A percentile compares a stretch with the other conserved stretches of the same genome.
Evolutionary conservation across 2,329 filamentous ascomycete species (phyloP).

Genomic region (Myriangium duriaei): DNA sequence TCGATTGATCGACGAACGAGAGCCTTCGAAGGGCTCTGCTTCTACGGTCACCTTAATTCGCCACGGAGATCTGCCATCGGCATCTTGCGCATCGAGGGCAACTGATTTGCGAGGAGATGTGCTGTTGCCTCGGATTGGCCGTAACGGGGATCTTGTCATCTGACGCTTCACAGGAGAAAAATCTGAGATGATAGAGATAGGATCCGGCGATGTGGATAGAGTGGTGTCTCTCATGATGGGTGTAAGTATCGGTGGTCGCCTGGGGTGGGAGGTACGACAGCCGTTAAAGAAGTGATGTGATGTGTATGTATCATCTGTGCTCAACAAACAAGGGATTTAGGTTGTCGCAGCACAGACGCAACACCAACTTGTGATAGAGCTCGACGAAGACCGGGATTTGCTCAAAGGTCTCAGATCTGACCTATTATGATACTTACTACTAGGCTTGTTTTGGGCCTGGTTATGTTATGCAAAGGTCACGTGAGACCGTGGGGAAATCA

Average conservation of each 20-base stretch:
- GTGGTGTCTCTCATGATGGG: slow-evolving; percentile 1
- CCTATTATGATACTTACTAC: too few relatives aligned
- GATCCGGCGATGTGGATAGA: slow-evolving; percentile 21
- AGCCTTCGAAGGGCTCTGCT: slow-evolving; percentile 26
- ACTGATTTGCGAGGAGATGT: slow-evolving; percentile 33
- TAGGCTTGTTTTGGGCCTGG: too few relatives aligned
- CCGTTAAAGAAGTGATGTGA: too few relatives aligned
- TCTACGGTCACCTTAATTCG: slow-evolving; percentile 39
- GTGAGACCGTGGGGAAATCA: too few relatives aligned
- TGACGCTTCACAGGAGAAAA: slow-evolving; percentile 18
- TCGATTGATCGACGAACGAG: slow-evolving; percentile 17
- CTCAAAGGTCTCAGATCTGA: too few relatives aligned
- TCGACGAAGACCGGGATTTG: too few relatives aligned
- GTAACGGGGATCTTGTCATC: slow-evolving; percentile 1
- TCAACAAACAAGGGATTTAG: too few relatives aligned
- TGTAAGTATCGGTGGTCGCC: background rate
- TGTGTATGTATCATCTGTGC: too few relatives aligned
- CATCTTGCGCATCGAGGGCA: slow-evolving; percentile 29
- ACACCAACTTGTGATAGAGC: too few relatives aligned
- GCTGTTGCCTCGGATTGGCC: slow-evolving; percentile 15
- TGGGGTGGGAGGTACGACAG: background rate
- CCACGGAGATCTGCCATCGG: slow-evolving; percentile 32
- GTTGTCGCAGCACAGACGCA: too few relatives aligned
- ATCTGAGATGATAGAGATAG: slow-evolving; percentile 18
- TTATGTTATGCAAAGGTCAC: too few relatives aligned